Evolutionary conservation across 805 yeast genomes (phyloP).

Genomic region (Yarrowia sp.): DNA sequence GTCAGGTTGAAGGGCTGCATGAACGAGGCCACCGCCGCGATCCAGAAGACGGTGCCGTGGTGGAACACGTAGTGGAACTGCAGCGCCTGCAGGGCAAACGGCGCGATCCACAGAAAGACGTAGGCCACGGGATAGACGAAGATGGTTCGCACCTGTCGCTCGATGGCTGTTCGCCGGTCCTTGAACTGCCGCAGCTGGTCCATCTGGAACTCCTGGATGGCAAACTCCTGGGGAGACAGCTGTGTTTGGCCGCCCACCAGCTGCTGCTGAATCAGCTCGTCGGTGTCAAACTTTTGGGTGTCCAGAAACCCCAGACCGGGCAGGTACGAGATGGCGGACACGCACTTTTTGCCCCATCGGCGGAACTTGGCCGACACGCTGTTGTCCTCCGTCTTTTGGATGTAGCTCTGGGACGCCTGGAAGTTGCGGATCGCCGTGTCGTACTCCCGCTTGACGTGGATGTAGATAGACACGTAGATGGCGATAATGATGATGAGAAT

Average conservation of each 20-base stretch:
- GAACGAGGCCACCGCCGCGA: constrained; percentile 68
- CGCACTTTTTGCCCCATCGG: constrained; percentile 16
- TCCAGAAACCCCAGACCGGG: constrained; percentile 27
- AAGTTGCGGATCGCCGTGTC: constrained; percentile 41
- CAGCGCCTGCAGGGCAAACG: constrained; percentile 69
- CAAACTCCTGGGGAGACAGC: constrained; percentile 30
- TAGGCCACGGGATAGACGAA: constrained; percentile 86
- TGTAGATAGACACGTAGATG: constrained; percentile 72
- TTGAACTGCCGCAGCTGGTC: constrained; percentile 68
- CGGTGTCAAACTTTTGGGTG: constrained; percentile 13
- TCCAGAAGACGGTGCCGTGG: constrained; percentile 60
- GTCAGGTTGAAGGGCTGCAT: constrained; percentile 81
- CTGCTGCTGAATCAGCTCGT: constrained; percentile 13
- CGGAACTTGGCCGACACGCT: constrained; percentile 5
- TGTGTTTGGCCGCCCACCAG: constrained; percentile 6
- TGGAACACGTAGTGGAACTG: constrained; percentile 56
- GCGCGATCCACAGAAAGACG: constrained; percentile 80
- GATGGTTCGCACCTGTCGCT: constrained; percentile 76
- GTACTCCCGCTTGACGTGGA: constrained; percentile 59
- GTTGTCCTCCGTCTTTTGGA: constrained; percentile 3
- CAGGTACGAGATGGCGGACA: constrained; percentile 7
- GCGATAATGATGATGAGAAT: constrained; percentile 65
- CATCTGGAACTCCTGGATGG: constrained; percentile 40
- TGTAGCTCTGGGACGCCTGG: constrained; percentile 45
- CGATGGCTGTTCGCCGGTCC: constrained; percentile 66